These are phyloP conservation scores for Tephrocybe sp. DNA, from an alignment of 768 basidiomycete genomes.

Conservation along the genomic window DNA sequence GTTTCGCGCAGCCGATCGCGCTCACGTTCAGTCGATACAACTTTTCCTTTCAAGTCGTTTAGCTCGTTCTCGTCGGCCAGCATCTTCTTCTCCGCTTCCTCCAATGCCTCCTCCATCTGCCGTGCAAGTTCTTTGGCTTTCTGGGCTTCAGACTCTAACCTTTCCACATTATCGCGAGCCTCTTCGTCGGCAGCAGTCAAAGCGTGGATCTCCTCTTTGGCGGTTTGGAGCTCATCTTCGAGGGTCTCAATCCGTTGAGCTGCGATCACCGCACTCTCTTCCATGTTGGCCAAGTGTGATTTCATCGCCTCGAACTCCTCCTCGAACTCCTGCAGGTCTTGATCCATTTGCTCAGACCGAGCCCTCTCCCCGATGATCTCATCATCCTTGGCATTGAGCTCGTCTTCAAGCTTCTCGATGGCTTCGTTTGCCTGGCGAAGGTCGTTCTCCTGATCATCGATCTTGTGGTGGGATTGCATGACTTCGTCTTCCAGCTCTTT, in stretches of 20 bases:
- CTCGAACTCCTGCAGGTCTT: slow-evolving; percentile 36
- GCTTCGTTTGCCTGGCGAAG: slow-evolving; percentile 51
- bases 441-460: slow-evolving; percentile 56
- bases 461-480: slow-evolving; percentile 45
- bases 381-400: slow-evolving; percentile 35
- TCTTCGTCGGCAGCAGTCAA: slow-evolving; percentile 46
- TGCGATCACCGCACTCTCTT: slow-evolving; percentile 54
- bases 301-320: slow-evolving; percentile 49
- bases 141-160: slow-evolving; percentile 50
- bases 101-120: slow-evolving; percentile 75
- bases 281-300: slow-evolving; percentile 54
- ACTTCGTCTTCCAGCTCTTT: slow-evolving; percentile 62
- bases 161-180: slow-evolving; percentile 45
- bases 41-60: slow-evolving; percentile 45
- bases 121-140: slow-evolving; percentile 52
- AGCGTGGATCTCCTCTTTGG: slow-evolving; percentile 43
- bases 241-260: slow-evolving; percentile 52
- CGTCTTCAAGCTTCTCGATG: slow-evolving; percentile 42
- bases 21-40: slow-evolving; percentile 59
- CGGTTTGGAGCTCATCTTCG: slow-evolving; percentile 50
- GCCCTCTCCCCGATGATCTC: slow-evolving; percentile 32
- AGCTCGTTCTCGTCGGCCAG: slow-evolving; percentile 54
- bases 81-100: slow-evolving; percentile 73
- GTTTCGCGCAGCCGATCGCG: slow-evolving; percentile 40
- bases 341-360: slow-evolving; percentile 29